Conservation (phyloP, 2,329 filamentous ascomycete species). For the Huntiella abstrusa region DNA sequence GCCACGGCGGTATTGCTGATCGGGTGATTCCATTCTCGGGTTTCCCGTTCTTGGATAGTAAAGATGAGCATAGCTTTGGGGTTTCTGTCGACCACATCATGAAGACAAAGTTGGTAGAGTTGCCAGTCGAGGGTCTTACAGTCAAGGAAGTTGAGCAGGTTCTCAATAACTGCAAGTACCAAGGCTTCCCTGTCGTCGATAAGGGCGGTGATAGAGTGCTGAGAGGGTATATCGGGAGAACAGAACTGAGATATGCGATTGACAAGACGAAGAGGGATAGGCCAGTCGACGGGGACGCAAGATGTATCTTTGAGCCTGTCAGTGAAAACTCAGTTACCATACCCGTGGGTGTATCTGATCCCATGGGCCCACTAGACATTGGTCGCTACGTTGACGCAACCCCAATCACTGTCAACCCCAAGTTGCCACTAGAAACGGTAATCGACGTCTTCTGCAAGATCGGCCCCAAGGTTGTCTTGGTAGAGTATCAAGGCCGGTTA, state of each 20-base stretch:
- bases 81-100: constrained; percentile 84
- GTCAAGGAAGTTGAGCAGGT: constrained; percentile 61
- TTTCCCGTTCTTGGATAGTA: constrained; percentile 90
- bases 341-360: not conserved
- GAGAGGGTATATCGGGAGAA: constrained; percentile 81
- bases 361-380: constrained; percentile 49
- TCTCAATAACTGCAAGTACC: constrained; percentile 60
- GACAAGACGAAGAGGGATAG: constrained; percentile 56
- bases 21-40: constrained; percentile 98
- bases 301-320: constrained; percentile 52
- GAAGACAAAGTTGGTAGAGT: constrained; percentile 54
- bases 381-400: constrained; percentile 76
- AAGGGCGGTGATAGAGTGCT: constrained; percentile 50
- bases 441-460: constrained; percentile 99
- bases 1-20: constrained; percentile 93
- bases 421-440: constrained; percentile 81
- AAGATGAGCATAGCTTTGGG: constrained; percentile 92
- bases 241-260: constrained; percentile 79
- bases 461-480: constrained; percentile 77
- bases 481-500: constrained; percentile 74
- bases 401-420: constrained; percentile 77
- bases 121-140: constrained; percentile 56
- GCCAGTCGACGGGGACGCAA: constrained; percentile 45
- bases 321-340: constrained; percentile 9
- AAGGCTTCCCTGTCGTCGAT: constrained; percentile 85